Evolutionary conservation across 73 alveolate genomes (phyloP).

Genomic region (Paramecium biaurelia): DNA sequence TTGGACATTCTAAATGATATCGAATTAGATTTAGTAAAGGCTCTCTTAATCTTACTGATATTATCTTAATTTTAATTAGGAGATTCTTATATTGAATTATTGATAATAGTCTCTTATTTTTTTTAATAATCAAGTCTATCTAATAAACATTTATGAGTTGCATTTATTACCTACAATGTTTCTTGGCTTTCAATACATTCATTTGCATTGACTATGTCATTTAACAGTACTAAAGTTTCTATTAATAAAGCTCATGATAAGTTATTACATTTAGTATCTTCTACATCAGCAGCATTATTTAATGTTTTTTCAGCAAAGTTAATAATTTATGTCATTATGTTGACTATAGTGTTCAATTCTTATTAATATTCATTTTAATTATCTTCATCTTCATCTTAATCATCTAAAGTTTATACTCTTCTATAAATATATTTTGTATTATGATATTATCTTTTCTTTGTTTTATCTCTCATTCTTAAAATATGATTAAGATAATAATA

Average conservation of each 20-base stretch:
- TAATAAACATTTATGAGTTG: slow-evolving; percentile 32
- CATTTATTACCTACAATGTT: background rate
- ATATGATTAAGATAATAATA: background rate
- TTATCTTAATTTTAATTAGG: background rate
- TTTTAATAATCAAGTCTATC: slow-evolving; percentile 17
- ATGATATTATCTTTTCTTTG: background rate
- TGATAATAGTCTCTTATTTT: background rate
- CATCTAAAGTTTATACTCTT: background rate
- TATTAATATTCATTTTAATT: background rate
- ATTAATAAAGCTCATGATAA: background rate
- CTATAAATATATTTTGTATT: background rate
- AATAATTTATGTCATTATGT: slow-evolving; percentile 16
- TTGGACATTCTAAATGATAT: slow-evolving; percentile 10
- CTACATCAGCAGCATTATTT: background rate
- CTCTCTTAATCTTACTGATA: background rate
- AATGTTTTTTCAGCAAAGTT: slow-evolving; percentile 22
- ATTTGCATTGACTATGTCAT: slow-evolving; percentile 26
- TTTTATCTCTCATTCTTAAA: background rate
- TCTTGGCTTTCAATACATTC: slow-evolving; percentile 18
- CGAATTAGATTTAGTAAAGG: slow-evolving; percentile 34
- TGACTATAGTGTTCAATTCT: slow-evolving; percentile 16
- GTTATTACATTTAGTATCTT: slow-evolving; percentile 45
- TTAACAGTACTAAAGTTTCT: slow-evolving; percentile 14
- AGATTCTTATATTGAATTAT: background rate
- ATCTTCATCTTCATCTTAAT: background rate